Conservation (phyloP, 345 rosid species). For the Ceriops tagal region DNA sequence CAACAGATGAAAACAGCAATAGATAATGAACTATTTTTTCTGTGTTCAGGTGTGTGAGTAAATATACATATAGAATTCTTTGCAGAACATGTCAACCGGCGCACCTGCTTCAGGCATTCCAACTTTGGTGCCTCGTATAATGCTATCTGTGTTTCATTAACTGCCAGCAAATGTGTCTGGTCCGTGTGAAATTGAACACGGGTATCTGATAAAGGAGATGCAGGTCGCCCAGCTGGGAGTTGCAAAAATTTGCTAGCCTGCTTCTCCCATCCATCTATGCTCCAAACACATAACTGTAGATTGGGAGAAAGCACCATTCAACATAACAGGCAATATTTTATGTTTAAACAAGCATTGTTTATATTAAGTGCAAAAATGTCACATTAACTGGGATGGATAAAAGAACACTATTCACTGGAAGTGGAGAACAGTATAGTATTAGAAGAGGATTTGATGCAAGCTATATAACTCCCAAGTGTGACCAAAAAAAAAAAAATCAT, state of each 20-base stretch:
- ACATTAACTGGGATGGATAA: too few species aligned
- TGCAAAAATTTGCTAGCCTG: constrained; percentile 52
- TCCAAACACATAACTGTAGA: constrained; percentile 76
- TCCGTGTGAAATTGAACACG: constrained; percentile 74
- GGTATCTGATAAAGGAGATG: constrained; percentile 61
- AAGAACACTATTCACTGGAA: too few species aligned
- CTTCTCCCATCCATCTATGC: constrained; percentile 73
- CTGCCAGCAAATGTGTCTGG: constrained; percentile 59
- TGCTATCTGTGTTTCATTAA: constrained; percentile 79
- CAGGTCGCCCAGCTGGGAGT: constrained; percentile 41
- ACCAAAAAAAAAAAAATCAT: too few species aligned
- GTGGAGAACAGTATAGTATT: too few species aligned
- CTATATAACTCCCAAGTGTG: too few species aligned
- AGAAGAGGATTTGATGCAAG: too few species aligned
- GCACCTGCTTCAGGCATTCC: constrained; percentile 64
- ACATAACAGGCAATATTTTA: background rate
- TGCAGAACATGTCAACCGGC: background rate
- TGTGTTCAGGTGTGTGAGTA: too few species aligned
- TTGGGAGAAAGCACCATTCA: background rate
- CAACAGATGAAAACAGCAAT: too few species aligned
- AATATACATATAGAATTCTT: background rate
- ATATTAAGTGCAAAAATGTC: too few species aligned
- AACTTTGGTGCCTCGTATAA: constrained; percentile 65
- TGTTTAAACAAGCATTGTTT: too few species aligned
- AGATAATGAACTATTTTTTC: background rate